Evolutionary conservation across 139 green algal species (phyloP).

Genomic region (Coccomyxa sp.): DNA sequence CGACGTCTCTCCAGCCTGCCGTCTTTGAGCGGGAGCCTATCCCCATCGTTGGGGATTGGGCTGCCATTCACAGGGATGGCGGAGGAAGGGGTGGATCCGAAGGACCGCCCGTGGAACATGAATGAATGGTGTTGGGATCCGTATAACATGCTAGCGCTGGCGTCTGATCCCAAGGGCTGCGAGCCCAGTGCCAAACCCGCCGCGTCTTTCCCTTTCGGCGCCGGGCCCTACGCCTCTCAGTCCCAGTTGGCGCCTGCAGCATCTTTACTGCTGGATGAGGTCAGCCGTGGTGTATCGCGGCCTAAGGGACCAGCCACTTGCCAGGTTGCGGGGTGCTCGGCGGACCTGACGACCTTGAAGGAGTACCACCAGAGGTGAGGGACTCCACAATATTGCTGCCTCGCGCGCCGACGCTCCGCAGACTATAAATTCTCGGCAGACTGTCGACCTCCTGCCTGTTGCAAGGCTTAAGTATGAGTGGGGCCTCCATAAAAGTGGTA

Average conservation of each 20-base stretch:
- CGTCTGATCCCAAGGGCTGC: neutral
- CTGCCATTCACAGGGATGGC: neutral
- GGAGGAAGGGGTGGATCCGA: neutral
- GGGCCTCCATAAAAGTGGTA: too few species aligned
- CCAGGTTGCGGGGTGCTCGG: constrained; percentile 56
- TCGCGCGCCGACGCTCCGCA: too few species aligned
- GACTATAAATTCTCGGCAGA: too few species aligned
- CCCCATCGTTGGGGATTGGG: too few species aligned
- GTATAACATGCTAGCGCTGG: neutral
- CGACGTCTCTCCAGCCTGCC: too few species aligned
- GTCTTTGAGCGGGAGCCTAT: too few species aligned
- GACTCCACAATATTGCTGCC: too few species aligned
- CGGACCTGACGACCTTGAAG: constrained; percentile 58
- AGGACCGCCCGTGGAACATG: neutral
- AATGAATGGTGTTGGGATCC: constrained; percentile 15
- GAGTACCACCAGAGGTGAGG: constrained; percentile 75
- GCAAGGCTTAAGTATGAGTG: too few species aligned
- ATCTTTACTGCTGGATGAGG: neutral
- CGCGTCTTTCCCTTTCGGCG: neutral
- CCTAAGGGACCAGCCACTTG: constrained; percentile 6
- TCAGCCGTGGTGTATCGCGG: neutral
- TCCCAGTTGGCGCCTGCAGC: neutral
- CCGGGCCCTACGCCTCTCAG: neutral
- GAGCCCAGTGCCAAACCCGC: neutral
- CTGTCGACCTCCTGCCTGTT: too few species aligned